Conservation (phyloP, 371 early-diverging fungal species). For the Parasitella parasitica region DNA sequence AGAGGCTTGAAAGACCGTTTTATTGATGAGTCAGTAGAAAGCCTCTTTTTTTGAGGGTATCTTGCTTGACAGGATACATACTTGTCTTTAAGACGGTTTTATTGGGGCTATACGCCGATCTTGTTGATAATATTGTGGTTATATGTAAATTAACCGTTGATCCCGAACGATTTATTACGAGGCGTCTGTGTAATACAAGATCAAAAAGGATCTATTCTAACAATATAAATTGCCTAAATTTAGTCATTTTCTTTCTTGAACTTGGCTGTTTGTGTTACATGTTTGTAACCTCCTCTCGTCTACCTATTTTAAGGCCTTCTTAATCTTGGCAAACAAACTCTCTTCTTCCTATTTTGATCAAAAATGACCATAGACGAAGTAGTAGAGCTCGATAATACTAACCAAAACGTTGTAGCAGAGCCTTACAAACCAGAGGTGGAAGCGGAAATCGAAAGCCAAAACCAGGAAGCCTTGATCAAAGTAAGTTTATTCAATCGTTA, state of each 20-base stretch:
- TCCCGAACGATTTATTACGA: too few species aligned
- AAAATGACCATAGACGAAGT: conserved; percentile 3
- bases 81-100: too few species aligned
- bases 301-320: neutral
- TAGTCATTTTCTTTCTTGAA: neutral
- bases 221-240: neutral
- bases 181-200: neutral
- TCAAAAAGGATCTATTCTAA: neutral
- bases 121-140: too few species aligned
- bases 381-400: neutral
- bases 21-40: too few species aligned
- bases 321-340: neutral
- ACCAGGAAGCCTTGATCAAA: conserved; percentile 22
- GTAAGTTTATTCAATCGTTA: conserved; percentile 15
- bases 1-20: too few species aligned
- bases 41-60: too few species aligned
- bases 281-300: neutral
- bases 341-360: neutral
- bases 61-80: too few species aligned
- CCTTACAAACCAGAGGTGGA: conserved; percentile 12
- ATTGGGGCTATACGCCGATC: too few species aligned
- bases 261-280: too few species aligned
- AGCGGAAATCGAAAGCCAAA: conserved; percentile 17
- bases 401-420: neutral
- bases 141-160: too few species aligned